Base-by-base conservation (phyloP, 2,329 filamentous ascomycete species). In the Sarocladiaceae sp. region DNA sequence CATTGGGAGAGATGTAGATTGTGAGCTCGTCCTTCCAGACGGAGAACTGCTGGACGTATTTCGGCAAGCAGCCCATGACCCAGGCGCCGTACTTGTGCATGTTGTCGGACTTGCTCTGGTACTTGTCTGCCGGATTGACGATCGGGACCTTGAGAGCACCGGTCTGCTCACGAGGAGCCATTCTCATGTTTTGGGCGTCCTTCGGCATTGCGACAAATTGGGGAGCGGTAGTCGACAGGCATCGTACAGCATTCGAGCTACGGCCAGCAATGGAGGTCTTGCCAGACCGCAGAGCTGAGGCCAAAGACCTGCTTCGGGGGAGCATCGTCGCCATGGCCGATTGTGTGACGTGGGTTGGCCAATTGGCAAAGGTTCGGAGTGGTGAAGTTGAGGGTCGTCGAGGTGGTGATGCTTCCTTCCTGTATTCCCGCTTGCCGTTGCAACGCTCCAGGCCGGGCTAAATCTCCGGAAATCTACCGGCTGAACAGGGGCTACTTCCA, bases 11-110 rank as follows among this genome's bases (percentile, higher is more conserved):
- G 65, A 97, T 94, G 73, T 95, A 93, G 69, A 97, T 90, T 62
- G 88, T 91, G 67, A 99, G 84, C 74, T 99, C 94, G 68, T 99
- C 94, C 77, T 99, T 99, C 94, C 94, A 99, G 52, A 99, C 93
- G 12, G 92, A 96, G 77, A 97, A 97, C 75, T 99, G 94, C 77
- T 99, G 95, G 63, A 99, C 83, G 74, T 96, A 97, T 79, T 97
- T 97, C 63, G 94, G 95, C 66, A 99, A 74, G 71, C 90, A 96
- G 60, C 91, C 92, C 83, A 99, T 93, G 65, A 99, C 76, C 82
- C 96, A 99, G 66, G 95, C 85, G 64, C 94, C 94, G 68, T 99
- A 99, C 65, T 85, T 87, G 79, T 99, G 94, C 67, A 97, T 78
- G 66, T 86, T 82, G 59, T 96, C 88, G 60, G 88, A 83, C 76